Evolutionary conservation across 306 rosid genomes (phyloP).

Genomic region (Vigna radiata): DNA sequence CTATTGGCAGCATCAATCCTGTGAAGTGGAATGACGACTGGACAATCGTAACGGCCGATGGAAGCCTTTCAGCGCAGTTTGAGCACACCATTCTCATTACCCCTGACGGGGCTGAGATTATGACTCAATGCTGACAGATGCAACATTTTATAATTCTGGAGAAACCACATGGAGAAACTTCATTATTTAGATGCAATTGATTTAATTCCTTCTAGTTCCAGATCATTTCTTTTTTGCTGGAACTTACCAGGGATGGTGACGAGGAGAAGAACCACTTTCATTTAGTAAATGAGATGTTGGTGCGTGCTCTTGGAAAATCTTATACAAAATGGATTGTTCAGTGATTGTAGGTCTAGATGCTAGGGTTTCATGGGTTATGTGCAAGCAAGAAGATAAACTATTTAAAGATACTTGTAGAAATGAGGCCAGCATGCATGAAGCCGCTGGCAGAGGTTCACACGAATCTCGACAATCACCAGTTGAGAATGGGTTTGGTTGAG

Average conservation of each 20-base stretch:
- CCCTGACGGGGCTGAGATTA: constrained; percentile 79
- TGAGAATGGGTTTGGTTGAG: too few species aligned
- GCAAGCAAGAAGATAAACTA: too few species aligned
- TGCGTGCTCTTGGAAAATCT: too few species aligned
- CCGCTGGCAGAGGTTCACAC: too few species aligned
- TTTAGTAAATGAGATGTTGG: too few species aligned
- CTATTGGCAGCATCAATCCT: constrained; percentile 83
- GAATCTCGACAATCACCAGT: too few species aligned
- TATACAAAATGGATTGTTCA: too few species aligned
- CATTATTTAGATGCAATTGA: constrained; percentile 33
- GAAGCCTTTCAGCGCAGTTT: constrained; percentile 92
- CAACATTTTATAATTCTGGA: constrained; percentile 37
- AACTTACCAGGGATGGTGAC: not conserved
- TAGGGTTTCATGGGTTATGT: too few species aligned
- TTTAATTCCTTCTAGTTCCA: constrained; percentile 45
- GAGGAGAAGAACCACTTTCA: constrained; percentile 14
- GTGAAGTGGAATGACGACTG: constrained; percentile 92
- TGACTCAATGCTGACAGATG: constrained; percentile 67
- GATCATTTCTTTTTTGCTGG: constrained; percentile 34
- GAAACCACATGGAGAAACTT: constrained; percentile 3
- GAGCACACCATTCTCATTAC: constrained; percentile 93
- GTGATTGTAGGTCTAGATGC: too few species aligned
- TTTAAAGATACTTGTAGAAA: too few species aligned
- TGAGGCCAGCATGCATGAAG: too few species aligned
- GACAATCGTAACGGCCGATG: constrained; percentile 92